These are phyloP conservation scores for Chrysoporthe puriensis DNA, from an alignment of 2,329 filamentous ascomycete genomes.

Conservation along the genomic window DNA sequence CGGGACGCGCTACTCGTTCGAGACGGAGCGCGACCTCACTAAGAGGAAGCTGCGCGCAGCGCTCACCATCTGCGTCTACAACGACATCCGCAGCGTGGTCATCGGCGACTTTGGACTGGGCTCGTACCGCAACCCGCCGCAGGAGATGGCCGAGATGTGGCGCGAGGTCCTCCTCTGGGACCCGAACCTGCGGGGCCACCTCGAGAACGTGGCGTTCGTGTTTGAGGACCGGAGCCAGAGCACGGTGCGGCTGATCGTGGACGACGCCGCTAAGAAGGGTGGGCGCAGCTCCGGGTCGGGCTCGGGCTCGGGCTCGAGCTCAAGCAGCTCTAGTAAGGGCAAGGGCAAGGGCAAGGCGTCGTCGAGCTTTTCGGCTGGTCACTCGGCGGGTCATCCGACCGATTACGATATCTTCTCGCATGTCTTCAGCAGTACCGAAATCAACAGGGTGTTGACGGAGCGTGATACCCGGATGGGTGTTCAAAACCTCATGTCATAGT, in stretches of 20 bases:
- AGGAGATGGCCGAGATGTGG: constrained; percentile 68
- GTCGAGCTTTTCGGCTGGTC: constrained; percentile 33
- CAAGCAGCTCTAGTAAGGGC: constrained; percentile 33
- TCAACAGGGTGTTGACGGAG: constrained; percentile 53
- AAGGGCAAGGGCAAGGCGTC: constrained; percentile 17
- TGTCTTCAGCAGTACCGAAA: constrained; percentile 55
- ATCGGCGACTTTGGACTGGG: constrained; percentile 69
- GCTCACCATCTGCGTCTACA: constrained; percentile 69
- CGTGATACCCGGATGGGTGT: constrained; percentile 60
- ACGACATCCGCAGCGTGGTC: constrained; percentile 60
- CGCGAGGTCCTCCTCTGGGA: constrained; percentile 66
- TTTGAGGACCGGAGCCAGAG: constrained; percentile 63
- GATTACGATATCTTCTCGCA: constrained; percentile 59
- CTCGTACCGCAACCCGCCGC: constrained; percentile 65
- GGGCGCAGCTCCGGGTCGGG: constrained; percentile 37
- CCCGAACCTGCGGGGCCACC: constrained; percentile 63
- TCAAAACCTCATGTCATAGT: constrained; percentile 51
- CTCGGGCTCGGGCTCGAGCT: constrained; percentile 7
- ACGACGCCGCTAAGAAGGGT: constrained; percentile 59
- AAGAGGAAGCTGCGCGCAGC: constrained; percentile 73
- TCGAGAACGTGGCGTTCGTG: constrained; percentile 65
- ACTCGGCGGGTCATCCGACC: constrained; percentile 33
- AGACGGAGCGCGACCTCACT: constrained; percentile 71
- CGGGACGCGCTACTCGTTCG: constrained; percentile 72
- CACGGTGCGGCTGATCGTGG: constrained; percentile 56